These are phyloP conservation scores for Lasiodiplodia sp. DNA, from an alignment of 2,329 filamentous ascomycete species.

Conservation along the genomic window DNA sequence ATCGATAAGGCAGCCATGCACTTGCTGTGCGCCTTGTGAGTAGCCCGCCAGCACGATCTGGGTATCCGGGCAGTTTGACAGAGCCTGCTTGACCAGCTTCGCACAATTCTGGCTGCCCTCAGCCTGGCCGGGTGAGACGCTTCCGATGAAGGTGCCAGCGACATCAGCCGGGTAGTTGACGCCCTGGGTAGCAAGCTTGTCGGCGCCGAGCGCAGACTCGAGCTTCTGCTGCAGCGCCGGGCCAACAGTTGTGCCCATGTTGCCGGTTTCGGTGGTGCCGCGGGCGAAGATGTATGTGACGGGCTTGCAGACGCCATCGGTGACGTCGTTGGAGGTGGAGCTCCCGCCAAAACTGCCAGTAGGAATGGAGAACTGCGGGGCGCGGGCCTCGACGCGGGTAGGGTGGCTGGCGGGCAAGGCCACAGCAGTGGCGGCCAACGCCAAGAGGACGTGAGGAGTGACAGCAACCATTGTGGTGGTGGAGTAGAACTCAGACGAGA, in stretches of 20 bases:
- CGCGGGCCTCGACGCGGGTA: not conserved
- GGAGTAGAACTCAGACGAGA: not conserved
- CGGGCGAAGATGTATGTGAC: slow-evolving; percentile 64
- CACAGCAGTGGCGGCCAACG: slow-evolving; percentile 11
- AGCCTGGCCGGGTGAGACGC: slow-evolving; percentile 53
- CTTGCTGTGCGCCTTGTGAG: slow-evolving; percentile 44
- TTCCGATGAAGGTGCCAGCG: slow-evolving; percentile 40
- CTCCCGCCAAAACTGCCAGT: slow-evolving; percentile 29
- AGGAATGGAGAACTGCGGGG: slow-evolving; percentile 20
- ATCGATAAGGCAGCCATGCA: slow-evolving; percentile 34
- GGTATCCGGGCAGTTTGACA: slow-evolving; percentile 53
- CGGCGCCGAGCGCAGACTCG: slow-evolving; percentile 49
- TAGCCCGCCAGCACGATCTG: slow-evolving; percentile 58
- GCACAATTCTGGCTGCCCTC: slow-evolving; percentile 47
- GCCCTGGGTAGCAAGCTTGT: slow-evolving; percentile 59
- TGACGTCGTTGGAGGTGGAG: slow-evolving; percentile 40
- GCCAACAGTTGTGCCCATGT: slow-evolving; percentile 59
- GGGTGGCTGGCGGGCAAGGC: not conserved
- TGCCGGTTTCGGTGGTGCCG: slow-evolving; percentile 62
- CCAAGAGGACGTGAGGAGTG: not conserved
- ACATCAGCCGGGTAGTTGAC: slow-evolving; percentile 56
- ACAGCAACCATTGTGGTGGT: slow-evolving; percentile 3
- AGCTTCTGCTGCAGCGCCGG: slow-evolving; percentile 60
- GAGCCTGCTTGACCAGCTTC: slow-evolving; percentile 52
- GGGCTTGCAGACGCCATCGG: slow-evolving; percentile 48